A percentile compares a stretch with the other conserved stretches of the same genome.
These are phyloP conservation scores for Tuber microsphaerosporum DNA, from an alignment of 495 filamentous ascomycete genomes.

Conservation along the genomic window DNA sequence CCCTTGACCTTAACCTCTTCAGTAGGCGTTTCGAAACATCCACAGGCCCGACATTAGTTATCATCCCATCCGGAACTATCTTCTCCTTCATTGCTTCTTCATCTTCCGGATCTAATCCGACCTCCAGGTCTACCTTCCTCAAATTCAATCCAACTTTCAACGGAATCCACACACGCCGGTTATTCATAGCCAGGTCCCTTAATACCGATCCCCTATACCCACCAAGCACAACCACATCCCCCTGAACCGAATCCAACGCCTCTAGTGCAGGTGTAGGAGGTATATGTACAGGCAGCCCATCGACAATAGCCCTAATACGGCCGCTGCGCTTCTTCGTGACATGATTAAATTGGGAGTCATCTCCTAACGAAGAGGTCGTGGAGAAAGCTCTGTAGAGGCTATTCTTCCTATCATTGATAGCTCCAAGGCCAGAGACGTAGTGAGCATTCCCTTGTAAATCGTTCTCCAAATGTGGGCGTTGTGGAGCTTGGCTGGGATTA, in stretches of 20 bases:
- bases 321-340: constrained; percentile 75
- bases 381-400: constrained; percentile 54
- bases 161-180: constrained; percentile 83
- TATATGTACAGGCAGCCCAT: constrained; percentile 68
- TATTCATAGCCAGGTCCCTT: constrained; percentile 71
- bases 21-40: constrained; percentile 79
- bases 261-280: constrained; percentile 52
- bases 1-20: constrained; percentile 60
- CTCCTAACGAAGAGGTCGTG: constrained; percentile 71
- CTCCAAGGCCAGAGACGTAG: neutral
- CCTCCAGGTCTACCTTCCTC: constrained; percentile 83
- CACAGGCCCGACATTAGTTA: constrained; percentile 83
- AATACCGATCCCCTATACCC: constrained; percentile 86
- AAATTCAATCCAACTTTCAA: constrained; percentile 91
- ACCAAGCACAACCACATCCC: constrained; percentile 82
- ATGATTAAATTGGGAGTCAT: constrained; percentile 75
- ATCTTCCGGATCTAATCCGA: constrained; percentile 74
- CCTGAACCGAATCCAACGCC: constrained; percentile 63
- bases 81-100: constrained; percentile 76
- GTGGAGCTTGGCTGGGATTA: neutral
- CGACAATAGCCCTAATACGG: constrained; percentile 76
- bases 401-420: neutral
- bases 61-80: constrained; percentile 76
- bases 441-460: neutral
- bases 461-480: constrained; percentile 14